Evolutionary conservation across 192 early-diverging fungal species (phyloP).

Genomic region (Backusella luteola): DNA sequence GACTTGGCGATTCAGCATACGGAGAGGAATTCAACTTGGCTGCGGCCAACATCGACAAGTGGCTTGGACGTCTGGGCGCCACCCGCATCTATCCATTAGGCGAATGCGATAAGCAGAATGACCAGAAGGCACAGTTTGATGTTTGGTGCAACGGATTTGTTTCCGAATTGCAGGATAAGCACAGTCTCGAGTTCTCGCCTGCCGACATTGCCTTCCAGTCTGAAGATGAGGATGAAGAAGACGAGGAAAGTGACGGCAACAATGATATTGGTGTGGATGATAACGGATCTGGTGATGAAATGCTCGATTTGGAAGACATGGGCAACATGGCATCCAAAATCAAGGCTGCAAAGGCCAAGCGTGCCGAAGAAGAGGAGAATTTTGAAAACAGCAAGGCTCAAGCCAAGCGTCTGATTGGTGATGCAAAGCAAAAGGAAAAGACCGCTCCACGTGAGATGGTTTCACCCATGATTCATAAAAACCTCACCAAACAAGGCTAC

Average conservation of each 20-base stretch:
- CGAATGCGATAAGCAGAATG: constrained; percentile 58
- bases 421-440: constrained; percentile 36
- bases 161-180: constrained; percentile 40
- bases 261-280: constrained; percentile 39
- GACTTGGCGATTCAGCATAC: constrained; percentile 70
- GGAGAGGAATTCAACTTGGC: constrained; percentile 57
- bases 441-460: constrained; percentile 60
- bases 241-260: constrained; percentile 23
- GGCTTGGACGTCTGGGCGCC: constrained; percentile 59
- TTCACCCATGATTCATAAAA: constrained; percentile 64
- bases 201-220: constrained; percentile 51
- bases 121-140: constrained; percentile 27
- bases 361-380: constrained; percentile 53
- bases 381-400: constrained; percentile 41
- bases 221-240: constrained; percentile 49
- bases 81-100: constrained; percentile 57
- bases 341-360: constrained; percentile 48
- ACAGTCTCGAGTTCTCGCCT: constrained; percentile 45
- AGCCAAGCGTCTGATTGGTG: constrained; percentile 44
- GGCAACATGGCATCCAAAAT: constrained; percentile 61
- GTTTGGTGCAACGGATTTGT: constrained; percentile 34
- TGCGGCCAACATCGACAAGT: constrained; percentile 57
- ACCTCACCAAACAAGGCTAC: constrained; percentile 71
- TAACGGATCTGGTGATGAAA: constrained; percentile 48
- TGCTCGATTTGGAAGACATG: constrained; percentile 77